Conservation (phyloP, 2,329 filamentous ascomycete genomes). For the Penicillium sp. region DNA sequence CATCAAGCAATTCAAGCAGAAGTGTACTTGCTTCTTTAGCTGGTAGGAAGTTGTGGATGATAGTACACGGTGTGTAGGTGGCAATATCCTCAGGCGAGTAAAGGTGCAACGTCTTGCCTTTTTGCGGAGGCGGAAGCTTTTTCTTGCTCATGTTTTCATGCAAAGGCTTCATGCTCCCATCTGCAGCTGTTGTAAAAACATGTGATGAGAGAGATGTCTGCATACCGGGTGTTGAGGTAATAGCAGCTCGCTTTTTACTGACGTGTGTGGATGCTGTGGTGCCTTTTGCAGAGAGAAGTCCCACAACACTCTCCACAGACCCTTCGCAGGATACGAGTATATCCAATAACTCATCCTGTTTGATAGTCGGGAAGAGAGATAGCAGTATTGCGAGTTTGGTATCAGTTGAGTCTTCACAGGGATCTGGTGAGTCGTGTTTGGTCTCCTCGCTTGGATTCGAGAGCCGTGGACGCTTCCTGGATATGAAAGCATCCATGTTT, state of each 20-base stretch:
- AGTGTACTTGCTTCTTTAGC: slow-evolving; percentile 69
- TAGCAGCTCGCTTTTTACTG: slow-evolving; percentile 40
- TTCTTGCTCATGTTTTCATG: slow-evolving; percentile 11
- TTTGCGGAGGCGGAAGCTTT: slow-evolving; percentile 59
- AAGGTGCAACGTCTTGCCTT: slow-evolving; percentile 78
- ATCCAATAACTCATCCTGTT: slow-evolving; percentile 72
- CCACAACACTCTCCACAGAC: slow-evolving; percentile 65
- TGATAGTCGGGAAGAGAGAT: slow-evolving; percentile 68
- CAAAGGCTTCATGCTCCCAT: slow-evolving; percentile 17
- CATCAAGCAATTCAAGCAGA: slow-evolving; percentile 70
- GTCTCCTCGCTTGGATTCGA: slow-evolving; percentile 10
- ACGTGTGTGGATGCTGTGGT: slow-evolving; percentile 7
- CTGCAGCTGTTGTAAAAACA: slow-evolving; percentile 49
- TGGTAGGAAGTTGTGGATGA: slow-evolving; percentile 88
- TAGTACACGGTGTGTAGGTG: slow-evolving; percentile 81
- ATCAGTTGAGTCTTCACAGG: slow-evolving; percentile 77
- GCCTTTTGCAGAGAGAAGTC: slow-evolving; percentile 49
- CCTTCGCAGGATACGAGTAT: slow-evolving; percentile 75
- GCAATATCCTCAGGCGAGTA: slow-evolving; percentile 80
- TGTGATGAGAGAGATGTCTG: slow-evolving; percentile 63
- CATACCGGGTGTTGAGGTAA: slow-evolving; percentile 47
- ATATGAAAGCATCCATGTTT: slow-evolving; percentile 44
- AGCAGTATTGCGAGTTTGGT: slow-evolving; percentile 81
- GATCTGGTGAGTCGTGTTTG: slow-evolving; percentile 12
- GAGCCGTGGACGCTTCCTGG: slow-evolving; percentile 36